Conservation (phyloP, 148 eudicot species). For the Spergularia bocconei region DNA sequence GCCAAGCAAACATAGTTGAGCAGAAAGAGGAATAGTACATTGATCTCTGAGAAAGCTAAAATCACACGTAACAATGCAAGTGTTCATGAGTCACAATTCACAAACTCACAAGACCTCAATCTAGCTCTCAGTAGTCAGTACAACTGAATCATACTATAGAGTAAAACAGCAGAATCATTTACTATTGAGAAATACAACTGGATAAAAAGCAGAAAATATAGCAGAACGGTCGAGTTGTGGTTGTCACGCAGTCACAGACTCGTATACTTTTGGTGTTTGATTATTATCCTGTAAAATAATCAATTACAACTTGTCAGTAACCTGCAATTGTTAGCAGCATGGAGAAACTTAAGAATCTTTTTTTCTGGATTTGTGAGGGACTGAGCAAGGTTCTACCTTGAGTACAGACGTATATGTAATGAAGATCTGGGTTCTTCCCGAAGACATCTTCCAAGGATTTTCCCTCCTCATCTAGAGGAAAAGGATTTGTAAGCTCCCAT, state of each 20-base stretch:
- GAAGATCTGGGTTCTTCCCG: constrained; percentile 58
- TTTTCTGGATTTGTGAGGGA: not conserved
- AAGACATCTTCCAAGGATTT: constrained; percentile 42
- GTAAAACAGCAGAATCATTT: too few species aligned
- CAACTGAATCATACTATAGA: too few species aligned
- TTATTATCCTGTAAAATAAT: not conserved
- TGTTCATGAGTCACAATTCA: too few species aligned
- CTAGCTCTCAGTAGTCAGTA: too few species aligned
- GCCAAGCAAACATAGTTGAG: too few species aligned
- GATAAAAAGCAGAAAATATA: not conserved
- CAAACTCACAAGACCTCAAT: too few species aligned
- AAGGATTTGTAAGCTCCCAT: constrained; percentile 60
- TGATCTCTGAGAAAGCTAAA: too few species aligned
- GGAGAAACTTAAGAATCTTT: not conserved
- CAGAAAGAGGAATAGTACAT: too few species aligned
- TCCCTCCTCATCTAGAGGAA: constrained; percentile 56
- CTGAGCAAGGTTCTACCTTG: constrained; percentile 44
- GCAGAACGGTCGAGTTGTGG: not conserved
- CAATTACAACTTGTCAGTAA: not conserved
- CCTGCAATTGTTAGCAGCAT: not conserved
- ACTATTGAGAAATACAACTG: too few species aligned
- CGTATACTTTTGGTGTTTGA: not conserved
- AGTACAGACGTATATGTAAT: constrained; percentile 78
- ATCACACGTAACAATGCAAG: too few species aligned
- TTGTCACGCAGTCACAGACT: not conserved